These are phyloP conservation scores for Petunia secreta DNA, from an alignment of 257 asterid species.

Conservation along the genomic window DNA sequence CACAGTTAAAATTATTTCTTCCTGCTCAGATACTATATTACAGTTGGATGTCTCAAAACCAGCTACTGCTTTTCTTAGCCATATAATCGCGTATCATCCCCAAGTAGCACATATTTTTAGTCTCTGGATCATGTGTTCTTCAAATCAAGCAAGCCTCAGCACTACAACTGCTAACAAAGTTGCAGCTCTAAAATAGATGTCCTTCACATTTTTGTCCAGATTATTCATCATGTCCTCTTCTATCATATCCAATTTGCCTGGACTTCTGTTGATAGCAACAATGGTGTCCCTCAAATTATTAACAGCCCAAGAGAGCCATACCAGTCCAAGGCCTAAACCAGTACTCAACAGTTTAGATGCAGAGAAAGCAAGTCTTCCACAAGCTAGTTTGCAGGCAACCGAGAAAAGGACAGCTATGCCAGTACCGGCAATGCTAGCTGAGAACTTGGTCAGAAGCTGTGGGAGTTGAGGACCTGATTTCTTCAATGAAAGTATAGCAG, in stretches of 20 bases:
- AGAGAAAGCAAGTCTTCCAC: conserved; percentile 58
- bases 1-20: neutral
- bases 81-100: neutral
- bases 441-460: conserved; percentile 62
- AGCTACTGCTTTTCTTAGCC: neutral
- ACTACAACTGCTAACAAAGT: conserved; percentile 63
- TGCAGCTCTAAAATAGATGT: conserved; percentile 64
- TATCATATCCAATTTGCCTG: conserved; percentile 38
- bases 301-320: conserved; percentile 89
- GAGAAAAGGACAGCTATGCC: conserved; percentile 82
- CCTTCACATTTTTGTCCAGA: conserved; percentile 65
- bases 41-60: conserved; percentile 12
- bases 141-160: conserved; percentile 59
- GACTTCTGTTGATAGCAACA: conserved; percentile 51
- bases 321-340: conserved; percentile 80
- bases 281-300: conserved; percentile 77
- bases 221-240: conserved; percentile 67
- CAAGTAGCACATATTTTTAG: neutral
- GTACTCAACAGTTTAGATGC: conserved; percentile 61
- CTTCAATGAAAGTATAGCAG: conserved; percentile 62
- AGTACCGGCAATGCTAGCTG: conserved; percentile 89
- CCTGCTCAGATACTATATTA: conserved; percentile 14
- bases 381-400: conserved; percentile 61
- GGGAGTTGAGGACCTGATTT: conserved; percentile 78
- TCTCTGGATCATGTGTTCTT: conserved; percentile 2